phyloP scores from a whole-genome alignment of 2,329 filamentous ascomycete genomes.

The Hypoxylon sp. region DNA sequence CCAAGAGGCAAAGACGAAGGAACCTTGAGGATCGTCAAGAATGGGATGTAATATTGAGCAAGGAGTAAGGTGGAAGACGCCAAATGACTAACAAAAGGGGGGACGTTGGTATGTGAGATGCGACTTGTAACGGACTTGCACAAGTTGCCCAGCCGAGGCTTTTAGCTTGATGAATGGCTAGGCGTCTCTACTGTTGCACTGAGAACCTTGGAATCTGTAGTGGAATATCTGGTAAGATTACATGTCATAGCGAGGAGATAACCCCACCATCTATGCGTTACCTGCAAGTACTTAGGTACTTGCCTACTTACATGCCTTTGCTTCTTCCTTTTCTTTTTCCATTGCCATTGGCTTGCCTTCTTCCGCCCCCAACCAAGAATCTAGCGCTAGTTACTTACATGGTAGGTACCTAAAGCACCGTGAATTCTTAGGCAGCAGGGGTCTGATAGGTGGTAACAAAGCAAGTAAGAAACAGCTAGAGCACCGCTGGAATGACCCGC shows the following conservation, averaged over 20 bases:
- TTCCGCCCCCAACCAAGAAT: not conserved
- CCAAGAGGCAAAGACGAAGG: not conserved
- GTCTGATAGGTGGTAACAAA: slow-evolving; percentile 7
- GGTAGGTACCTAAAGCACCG: not conserved
- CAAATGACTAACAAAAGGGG: slow-evolving; percentile 3
- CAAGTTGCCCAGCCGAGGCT: slow-evolving; percentile 38
- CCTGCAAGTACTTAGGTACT: no score
- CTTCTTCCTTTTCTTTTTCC: no score
- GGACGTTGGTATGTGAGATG: slow-evolving; percentile 18
- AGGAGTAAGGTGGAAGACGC: no score
- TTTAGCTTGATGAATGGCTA: slow-evolving; percentile 18
- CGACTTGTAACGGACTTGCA: slow-evolving; percentile 23
- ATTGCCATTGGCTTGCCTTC: no score
- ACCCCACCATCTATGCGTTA: slow-evolving; percentile 2
- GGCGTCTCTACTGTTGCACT: not conserved
- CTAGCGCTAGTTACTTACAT: no score
- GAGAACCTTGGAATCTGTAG: no score
- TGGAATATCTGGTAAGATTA: slow-evolving; percentile 14
- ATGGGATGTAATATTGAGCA: not conserved
- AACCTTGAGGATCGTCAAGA: not conserved
- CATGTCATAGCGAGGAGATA: not conserved
- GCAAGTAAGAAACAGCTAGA: slow-evolving; percentile 24
- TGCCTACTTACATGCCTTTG: no score
- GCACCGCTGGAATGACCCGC: slow-evolving; percentile 15
- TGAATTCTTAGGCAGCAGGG: not conserved